Evolutionary conservation across 163 green algal genomes (phyloP), one percentile per base, ranked within the genome.

Genomic region (Scenedesmus sp.): DNA sequence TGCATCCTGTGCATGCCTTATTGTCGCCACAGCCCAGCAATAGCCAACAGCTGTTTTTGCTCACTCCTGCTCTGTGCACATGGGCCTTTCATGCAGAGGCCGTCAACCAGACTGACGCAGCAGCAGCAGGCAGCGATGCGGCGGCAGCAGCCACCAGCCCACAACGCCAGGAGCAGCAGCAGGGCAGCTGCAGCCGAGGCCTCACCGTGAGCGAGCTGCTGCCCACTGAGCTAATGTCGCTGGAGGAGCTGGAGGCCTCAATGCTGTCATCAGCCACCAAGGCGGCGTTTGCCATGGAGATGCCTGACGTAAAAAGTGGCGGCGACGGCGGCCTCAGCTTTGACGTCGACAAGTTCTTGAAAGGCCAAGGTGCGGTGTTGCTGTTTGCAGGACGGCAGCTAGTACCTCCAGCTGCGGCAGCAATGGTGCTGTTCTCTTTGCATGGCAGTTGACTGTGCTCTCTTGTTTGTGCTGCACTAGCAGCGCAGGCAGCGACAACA

Each of bases 81-180:
- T 6, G 33, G 46, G n/a, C 72, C 12, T 82, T 37, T 20, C 30
- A 37, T 76, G 65, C 65, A 76, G 65, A 76, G 65, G 65, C 65
- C 18, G 65, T 7, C 65, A 37, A 37, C 65, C 30, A 76, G 3
- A 76, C 40, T 26, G 30, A 37, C 30, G 65, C 24, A 76, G 65
- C 65, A 76, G 65, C 59, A 72, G 59, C 59, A 18, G 59, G 22
- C 65, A 18, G 65, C 65, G 40, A 18, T 40, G 30, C 65, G 40
- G 65, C 65, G 7, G 40, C 65, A 30, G 30, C 65, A 76, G 24
- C 30, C 4, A 30, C 65, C 65, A 76, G 65, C 65, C 80, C 43
- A 40, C 80, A 68, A 30, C 80, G 43, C 26, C 80, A 68, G 42
- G 43, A 85, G 80, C 80, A 85, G 80, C 76, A 83, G 76, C 26